Evolutionary conservation across 768 basidiomycete species (phyloP), one percentile per base, ranked within the genome.

Genomic region (Russula foetens): DNA sequence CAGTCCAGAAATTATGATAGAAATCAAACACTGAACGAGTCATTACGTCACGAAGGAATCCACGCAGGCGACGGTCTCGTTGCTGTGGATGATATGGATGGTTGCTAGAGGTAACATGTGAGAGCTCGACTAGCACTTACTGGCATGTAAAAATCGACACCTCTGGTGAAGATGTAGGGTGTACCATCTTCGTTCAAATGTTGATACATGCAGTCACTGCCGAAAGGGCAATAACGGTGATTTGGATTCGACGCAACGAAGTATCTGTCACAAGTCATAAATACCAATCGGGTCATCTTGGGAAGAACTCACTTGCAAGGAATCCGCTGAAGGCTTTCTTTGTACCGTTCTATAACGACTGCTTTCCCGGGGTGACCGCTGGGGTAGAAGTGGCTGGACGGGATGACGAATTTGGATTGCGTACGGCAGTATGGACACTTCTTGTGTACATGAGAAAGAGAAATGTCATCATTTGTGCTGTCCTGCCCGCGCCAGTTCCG

Each of bases 121-220:
- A 6, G 38, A 23, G n/a, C 4, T 6, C 14, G 19, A 51, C 24
- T 4, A 15, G 15, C 28, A 57, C 77, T 39, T 63, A 84, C 84
- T 60, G 70, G 75, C 80, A 86, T 81, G 58, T 74, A 79, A 23
- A 73, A 71, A 35, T 81, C 79, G 23, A 77, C 78, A 7, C 87
- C 88, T 44, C 81, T 72, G 41, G 69, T 65, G 66, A 87, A 87
- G 2, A 80, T 66, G 63, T 82, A 76, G 0, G 76, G 75, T 9
- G 86, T 81, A 12, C 89, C 90, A 64, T 91, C 89, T 0, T 74
- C 72, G 26, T 85, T 84, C 51, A 74, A 65, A 68, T 92, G 90
- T 66, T 82, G 79, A 68, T 90, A 92, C 70, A 92, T 90, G 69
- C 90, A 92, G 60, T 92, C 90, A 50, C 76, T 76, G 45, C 90